These are phyloP conservation scores for Pyrenula aspistea DNA, from an alignment of 495 filamentous ascomycete species.

Conservation along the genomic window DNA sequence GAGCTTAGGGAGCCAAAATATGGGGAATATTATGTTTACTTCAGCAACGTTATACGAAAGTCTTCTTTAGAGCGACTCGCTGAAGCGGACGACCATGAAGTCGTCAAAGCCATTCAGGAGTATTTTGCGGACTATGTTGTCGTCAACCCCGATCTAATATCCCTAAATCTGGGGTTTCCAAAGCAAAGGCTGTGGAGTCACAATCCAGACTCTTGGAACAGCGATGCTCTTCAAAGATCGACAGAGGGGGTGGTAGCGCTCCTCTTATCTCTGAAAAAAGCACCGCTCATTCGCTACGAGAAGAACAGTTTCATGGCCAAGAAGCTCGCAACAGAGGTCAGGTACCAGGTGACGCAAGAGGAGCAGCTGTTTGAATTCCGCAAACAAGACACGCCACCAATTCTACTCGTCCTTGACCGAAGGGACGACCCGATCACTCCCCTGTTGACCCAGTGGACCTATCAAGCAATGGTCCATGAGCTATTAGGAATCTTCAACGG, in stretches of 20 bases:
- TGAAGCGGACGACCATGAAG: constrained; percentile 96
- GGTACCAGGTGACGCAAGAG: constrained; percentile 88
- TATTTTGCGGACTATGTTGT: constrained; percentile 92
- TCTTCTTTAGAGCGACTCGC: constrained; percentile 89
- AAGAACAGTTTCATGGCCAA: constrained; percentile 84
- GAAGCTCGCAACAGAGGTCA: constrained; percentile 83
- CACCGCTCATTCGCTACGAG: constrained; percentile 85
- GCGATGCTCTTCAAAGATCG: constrained; percentile 69
- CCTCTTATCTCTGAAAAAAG: constrained; percentile 85
- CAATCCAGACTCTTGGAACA: constrained; percentile 79
- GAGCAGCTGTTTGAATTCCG: constrained; percentile 96
- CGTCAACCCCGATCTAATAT: constrained; percentile 88
- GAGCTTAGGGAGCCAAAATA: constrained; percentile 95
- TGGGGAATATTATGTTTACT: constrained; percentile 93
- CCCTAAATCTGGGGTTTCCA: constrained; percentile 64
- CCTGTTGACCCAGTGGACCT: constrained; percentile 93
- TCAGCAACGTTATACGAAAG: constrained; percentile 95
- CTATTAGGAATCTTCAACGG: constrained; percentile 88
- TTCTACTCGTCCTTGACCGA: constrained; percentile 80
- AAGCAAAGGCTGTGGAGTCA: constrained; percentile 61
- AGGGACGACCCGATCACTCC: constrained; percentile 96
- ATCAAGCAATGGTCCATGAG: constrained; percentile 98
- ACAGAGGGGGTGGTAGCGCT: constrained; percentile 78
- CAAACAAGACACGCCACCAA: constrained; percentile 87
- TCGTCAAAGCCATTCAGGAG: constrained; percentile 84